Evolutionary conservation across 768 basidiomycete genomes (phyloP).

Genomic region (Mrakia hoshinonis): DNA sequence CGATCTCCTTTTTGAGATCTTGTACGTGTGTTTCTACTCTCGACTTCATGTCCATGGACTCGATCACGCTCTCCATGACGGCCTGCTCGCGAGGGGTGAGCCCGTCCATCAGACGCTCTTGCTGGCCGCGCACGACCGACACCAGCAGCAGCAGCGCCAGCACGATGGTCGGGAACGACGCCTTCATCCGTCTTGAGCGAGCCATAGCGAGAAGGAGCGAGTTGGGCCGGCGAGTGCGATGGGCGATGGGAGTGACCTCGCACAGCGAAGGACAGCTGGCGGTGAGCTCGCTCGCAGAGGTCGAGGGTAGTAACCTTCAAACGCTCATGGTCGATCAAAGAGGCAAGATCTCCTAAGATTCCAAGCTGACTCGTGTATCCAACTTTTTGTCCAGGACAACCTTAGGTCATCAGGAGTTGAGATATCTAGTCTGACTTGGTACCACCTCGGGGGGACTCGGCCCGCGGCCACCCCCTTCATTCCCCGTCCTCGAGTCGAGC

Average conservation of each 20-base stretch:
- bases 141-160: not conserved
- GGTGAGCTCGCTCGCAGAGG: too few relatives aligned
- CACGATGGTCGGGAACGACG: not conserved
- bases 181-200: not conserved
- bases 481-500: not conserved
- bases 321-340: too few relatives aligned
- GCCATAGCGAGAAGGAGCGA: not conserved
- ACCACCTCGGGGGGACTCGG: too few relatives aligned
- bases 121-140: not conserved
- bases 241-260: too few relatives aligned
- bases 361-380: too few relatives aligned
- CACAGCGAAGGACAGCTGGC: too few relatives aligned
- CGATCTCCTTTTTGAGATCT: not conserved
- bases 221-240: too few relatives aligned
- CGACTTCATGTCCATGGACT: constrained; percentile 6
- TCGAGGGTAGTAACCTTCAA: too few relatives aligned
- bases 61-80: constrained; percentile 6
- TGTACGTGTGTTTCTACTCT: not conserved
- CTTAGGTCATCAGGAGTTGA: too few relatives aligned
- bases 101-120: not conserved
- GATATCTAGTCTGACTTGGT: too few relatives aligned
- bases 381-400: too few relatives aligned
- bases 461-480: not conserved
- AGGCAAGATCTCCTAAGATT: too few relatives aligned
- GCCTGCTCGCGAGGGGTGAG: not conserved